A percentile compares a stretch with the other conserved stretches of the same genome.
These are phyloP conservation scores for Citrullus amarus DNA, from an alignment of 306 rosid genomes.

Conservation along the genomic window DNA sequence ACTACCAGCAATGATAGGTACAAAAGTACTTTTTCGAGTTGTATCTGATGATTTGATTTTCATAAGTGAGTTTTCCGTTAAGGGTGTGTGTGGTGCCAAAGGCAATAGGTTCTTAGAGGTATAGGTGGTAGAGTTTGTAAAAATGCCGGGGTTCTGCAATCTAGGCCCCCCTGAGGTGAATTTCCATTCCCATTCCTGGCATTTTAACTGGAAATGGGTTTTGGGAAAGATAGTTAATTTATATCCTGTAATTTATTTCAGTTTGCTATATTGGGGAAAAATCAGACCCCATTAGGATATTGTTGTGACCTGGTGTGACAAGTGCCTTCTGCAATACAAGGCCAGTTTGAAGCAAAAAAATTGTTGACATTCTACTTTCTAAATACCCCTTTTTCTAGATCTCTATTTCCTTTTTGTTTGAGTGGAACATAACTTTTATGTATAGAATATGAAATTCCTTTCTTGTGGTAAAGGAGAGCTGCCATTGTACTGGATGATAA, in stretches of 20 bases:
- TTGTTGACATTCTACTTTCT: background rate
- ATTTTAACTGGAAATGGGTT: conserved; percentile 56
- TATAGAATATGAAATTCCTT: background rate
- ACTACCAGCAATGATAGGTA: conserved; percentile 22
- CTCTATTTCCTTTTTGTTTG: background rate
- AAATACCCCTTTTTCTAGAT: background rate
- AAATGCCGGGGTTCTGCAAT: conserved; percentile 40
- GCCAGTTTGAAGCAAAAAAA: conserved; percentile 6
- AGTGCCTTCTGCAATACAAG: conserved; percentile 13
- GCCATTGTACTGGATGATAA: background rate
- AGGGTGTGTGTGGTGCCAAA: conserved; percentile 35
- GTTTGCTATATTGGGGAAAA: conserved; percentile 31
- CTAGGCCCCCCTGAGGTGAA: conserved; percentile 42
- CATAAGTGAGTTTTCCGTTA: conserved; percentile 16
- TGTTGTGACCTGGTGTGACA: conserved; percentile 51
- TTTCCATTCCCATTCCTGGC: conserved; percentile 38
- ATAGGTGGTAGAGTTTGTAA: conserved; percentile 33
- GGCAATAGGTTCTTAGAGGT: conserved; percentile 33
- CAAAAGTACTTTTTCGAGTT: conserved; percentile 18
- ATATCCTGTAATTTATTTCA: conserved; percentile 27
- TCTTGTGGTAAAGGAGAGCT: background rate
- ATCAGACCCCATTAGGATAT: conserved; percentile 33
- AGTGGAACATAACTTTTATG: background rate
- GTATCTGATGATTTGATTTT: conserved; percentile 32
- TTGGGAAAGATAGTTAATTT: conserved; percentile 25